phyloP scores from a whole-genome alignment of 805 yeast genomes.

The Trichomonascus vanleenenianus region DNA sequence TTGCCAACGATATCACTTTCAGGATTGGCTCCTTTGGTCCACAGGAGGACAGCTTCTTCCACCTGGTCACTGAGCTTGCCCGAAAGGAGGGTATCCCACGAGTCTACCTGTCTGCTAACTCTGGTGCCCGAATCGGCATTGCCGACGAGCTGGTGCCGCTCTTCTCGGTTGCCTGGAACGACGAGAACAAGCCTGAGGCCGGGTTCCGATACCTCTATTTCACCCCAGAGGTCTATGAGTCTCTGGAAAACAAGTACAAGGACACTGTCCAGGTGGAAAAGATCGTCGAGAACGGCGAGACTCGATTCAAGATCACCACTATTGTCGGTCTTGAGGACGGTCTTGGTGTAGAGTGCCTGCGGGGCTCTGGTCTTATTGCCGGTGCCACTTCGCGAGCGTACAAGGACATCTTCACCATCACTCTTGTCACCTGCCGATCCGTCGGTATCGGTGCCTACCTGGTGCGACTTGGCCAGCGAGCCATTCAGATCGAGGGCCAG shows the following conservation, averaged over 20 bases:
- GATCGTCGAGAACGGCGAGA: conserved; percentile 77
- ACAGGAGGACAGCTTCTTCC: conserved; percentile 84
- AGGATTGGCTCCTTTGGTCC: conserved; percentile 99
- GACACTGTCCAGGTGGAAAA: conserved; percentile 66
- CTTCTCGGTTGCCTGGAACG: conserved; percentile 91
- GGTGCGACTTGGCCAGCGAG: conserved; percentile 97
- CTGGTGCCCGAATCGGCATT: conserved; percentile 98
- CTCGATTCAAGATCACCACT: conserved; percentile 70
- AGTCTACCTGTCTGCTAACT: conserved; percentile 92
- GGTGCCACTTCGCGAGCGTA: conserved; percentile 98
- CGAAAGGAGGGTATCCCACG: conserved; percentile 90
- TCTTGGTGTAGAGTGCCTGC: conserved; percentile 95
- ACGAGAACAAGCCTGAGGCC: conserved; percentile 60
- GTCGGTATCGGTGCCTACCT: conserved; percentile 99
- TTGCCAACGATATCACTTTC: conserved; percentile 95
- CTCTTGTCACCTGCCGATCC: conserved; percentile 98
- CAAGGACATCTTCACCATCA: conserved; percentile 93
- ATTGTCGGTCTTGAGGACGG: conserved; percentile 94
- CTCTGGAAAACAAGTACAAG: conserved; percentile 30
- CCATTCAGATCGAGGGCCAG: conserved; percentile 97
- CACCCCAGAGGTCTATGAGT: conserved; percentile 57
- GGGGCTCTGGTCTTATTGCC: conserved; percentile 97
- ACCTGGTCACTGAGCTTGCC: conserved; percentile 87
- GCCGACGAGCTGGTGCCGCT: conserved; percentile 92
- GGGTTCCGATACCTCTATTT: conserved; percentile 89